Conservation (phyloP, 2,329 filamentous ascomycete species). For the Aspergillus sp. region DNA sequence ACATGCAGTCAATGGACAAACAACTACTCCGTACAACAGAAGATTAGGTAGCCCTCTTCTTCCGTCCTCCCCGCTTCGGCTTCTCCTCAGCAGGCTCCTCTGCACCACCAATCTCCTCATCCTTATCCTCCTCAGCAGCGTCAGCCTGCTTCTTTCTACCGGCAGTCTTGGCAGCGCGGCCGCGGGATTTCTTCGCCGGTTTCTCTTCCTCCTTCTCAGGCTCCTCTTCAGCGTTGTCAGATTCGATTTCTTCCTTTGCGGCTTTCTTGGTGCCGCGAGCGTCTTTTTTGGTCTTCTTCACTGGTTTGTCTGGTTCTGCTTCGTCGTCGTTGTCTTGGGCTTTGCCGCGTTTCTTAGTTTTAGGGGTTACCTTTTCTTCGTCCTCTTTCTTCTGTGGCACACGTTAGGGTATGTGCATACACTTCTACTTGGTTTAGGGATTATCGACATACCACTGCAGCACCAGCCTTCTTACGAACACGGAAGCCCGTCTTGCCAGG, state of each 20-base stretch:
- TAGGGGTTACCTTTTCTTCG: conserved; percentile 8
- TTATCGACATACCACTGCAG: conserved; percentile 17
- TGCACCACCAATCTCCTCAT: not conserved
- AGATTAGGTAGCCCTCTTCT: conserved; percentile 13
- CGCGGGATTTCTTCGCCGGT: conserved; percentile 8
- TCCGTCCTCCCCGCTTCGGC: conserved; percentile 15
- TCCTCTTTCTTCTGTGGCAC: conserved; percentile 7
- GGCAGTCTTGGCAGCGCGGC: conserved; percentile 14
- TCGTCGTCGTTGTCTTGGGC: conserved; percentile 10
- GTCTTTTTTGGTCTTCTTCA: conserved; percentile 12
- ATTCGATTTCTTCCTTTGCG: not conserved
- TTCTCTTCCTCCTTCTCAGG: not conserved
- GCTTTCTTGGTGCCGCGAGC: conserved; percentile 6
- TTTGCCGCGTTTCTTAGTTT: conserved; percentile 13
- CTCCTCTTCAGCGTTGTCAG: not conserved
- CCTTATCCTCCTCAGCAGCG: conserved; percentile 7
- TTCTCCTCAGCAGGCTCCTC: conserved; percentile 14
- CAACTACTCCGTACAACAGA: not conserved
- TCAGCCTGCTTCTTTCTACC: conserved; percentile 13
- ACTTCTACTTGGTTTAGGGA: not conserved
- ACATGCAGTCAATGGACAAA: not conserved
- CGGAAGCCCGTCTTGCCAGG: conserved; percentile 62
- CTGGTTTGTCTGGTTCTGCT: conserved; percentile 6
- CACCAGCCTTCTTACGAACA: conserved; percentile 27
- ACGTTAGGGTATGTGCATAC: conserved; percentile 4